Evolutionary conservation across 805 yeast species (phyloP).

Genomic region (Zygoascus ofunaensis): DNA sequence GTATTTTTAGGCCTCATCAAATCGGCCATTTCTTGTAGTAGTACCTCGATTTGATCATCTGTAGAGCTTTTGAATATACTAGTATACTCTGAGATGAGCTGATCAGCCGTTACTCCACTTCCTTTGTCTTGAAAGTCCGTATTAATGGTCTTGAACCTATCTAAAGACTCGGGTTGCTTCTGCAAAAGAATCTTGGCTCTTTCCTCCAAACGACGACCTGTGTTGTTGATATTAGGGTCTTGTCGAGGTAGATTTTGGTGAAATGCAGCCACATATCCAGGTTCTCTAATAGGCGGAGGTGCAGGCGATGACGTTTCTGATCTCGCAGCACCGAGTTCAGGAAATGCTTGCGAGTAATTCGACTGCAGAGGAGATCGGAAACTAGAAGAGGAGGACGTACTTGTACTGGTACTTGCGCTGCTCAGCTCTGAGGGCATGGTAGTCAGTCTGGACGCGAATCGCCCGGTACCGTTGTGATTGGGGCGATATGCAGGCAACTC

Average conservation of each 20-base stretch:
- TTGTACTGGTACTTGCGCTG: slow-evolving; percentile 7
- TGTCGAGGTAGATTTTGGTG: slow-evolving; percentile 14
- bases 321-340: slow-evolving; percentile 17
- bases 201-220: slow-evolving; percentile 61
- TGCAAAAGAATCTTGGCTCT: slow-evolving; percentile 73
- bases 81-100: slow-evolving; percentile 38
- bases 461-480: slow-evolving; percentile 17
- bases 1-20: background rate
- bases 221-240: slow-evolving; percentile 34
- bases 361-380: slow-evolving; percentile 4
- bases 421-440: slow-evolving; percentile 35
- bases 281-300: slow-evolving; percentile 5
- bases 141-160: slow-evolving; percentile 43
- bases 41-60: slow-evolving; percentile 43
- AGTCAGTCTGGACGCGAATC: slow-evolving; percentile 53
- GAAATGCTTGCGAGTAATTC: slow-evolving; percentile 15
- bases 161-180: slow-evolving; percentile 40
- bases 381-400: slow-evolving; percentile 4
- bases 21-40: slow-evolving; percentile 30
- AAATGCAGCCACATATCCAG: slow-evolving; percentile 10
- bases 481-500: slow-evolving; percentile 18
- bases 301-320: background rate
- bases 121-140: slow-evolving; percentile 37
- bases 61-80: slow-evolving; percentile 37
- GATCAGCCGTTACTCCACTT: slow-evolving; percentile 37